Evolutionary conservation across 257 asterid genomes (phyloP), one percentile per base, ranked within the genome.

Genomic region (Anisodus tanguticus): DNA sequence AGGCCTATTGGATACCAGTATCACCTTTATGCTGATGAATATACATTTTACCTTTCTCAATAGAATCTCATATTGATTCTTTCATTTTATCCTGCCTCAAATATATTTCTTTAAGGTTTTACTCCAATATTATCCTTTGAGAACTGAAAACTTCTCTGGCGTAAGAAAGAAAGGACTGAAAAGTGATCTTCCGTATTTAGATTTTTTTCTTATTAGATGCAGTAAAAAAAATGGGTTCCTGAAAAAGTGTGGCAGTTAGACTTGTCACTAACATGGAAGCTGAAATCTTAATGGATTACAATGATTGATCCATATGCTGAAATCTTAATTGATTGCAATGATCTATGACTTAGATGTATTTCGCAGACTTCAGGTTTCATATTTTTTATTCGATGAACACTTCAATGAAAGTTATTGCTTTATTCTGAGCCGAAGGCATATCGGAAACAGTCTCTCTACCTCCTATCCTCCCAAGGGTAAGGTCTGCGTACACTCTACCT

Each of bases 1-100:
- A 31, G 35, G 35, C 35, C 35, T 31, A 31, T 31, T 31, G 35
- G 35, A 31, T 31, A 31, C 35, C 35, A 31, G 35, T 31, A 31
- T 31, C 35, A 31, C 35, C 35, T 31, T 31, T 1, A 31, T 31
- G 35, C 35, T 31, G 35, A 31, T 31, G 35, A 31, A 31, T 31
- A 31, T 31, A 31, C 2, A 31, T 31, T 1, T 31, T 31, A 31
- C 35, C 35, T 31, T 31, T 31, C 35, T 31, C 35, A 31, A 31
- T 77, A 53, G 26, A 77, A 53, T 53, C 64, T 53, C 82, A 3
- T 31, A 31, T 31, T 31, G 64, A 15, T 77, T 77, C 82, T 26
- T 53, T 77, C 8, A 7, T 51, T 76, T 26, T 26, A 51, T 76
- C 12, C 81, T 12, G 37, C 51, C 60, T 76, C 80, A 74, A 53